Conservation (phyloP, 352 stramenopile species). For the Globisporangium paddicum region DNA sequence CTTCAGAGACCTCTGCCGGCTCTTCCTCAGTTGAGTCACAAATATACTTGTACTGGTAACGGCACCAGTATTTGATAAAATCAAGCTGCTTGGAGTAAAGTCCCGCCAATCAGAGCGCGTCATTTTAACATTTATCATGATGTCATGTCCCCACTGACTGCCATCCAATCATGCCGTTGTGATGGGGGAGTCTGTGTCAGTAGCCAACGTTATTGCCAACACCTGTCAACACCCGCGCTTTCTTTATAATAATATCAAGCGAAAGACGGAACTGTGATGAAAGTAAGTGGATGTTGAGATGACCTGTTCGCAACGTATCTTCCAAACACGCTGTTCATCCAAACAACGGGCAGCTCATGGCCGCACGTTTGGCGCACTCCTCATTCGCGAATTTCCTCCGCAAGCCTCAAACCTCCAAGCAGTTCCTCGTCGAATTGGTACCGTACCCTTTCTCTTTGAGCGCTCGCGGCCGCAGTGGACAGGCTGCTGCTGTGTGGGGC, state of each 20-base stretch:
- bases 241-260: background rate
- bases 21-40: conserved; percentile 32
- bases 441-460: conserved; percentile 6
- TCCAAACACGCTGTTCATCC: background rate
- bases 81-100: background rate
- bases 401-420: conserved; percentile 13
- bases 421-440: conserved; percentile 11
- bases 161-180: background rate
- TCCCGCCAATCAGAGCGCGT: background rate
- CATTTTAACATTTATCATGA: background rate
- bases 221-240: background rate
- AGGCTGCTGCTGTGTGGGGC: background rate
- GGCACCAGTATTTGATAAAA: background rate
- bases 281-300: conserved; percentile 1
- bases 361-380: background rate
- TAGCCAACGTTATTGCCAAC: background rate
- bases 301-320: background rate
- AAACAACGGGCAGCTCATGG: background rate
- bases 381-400: conserved; percentile 13
- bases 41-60: too few relatives aligned
- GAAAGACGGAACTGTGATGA: background rate
- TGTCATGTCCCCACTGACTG: background rate
- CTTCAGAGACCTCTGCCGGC: conserved; percentile 68
- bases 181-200: background rate
- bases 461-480: background rate